Evolutionary conservation across 2,329 filamentous ascomycete genomes (phyloP).

Genomic region (Aspergillus amoenus): DNA sequence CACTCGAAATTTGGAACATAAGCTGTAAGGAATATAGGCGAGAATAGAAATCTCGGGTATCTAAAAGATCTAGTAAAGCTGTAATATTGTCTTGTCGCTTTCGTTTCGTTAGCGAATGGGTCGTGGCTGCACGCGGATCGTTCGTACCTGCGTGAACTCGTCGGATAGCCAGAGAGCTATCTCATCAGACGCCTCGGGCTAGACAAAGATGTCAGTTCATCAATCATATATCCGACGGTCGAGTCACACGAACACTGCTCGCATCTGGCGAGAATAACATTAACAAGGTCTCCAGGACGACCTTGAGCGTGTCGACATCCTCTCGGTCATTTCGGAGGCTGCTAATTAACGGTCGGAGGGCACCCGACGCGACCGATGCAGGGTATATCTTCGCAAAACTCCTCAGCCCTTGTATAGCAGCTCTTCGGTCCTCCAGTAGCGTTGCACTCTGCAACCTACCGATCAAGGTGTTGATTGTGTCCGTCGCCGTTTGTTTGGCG

Average conservation of each 20-base stretch:
- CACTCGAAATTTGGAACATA: conserved; percentile 78
- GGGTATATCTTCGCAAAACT: conserved; percentile 97
- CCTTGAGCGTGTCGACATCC: conserved; percentile 94
- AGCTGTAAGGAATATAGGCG: conserved; percentile 89
- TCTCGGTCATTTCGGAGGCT: conserved; percentile 84
- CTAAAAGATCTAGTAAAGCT: conserved; percentile 82
- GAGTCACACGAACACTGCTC: conserved; percentile 51
- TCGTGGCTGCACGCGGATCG: conserved; percentile 12
- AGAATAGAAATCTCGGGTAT: conserved; percentile 83
- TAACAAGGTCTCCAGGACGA: conserved; percentile 89
- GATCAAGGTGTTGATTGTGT: conserved; percentile 89
- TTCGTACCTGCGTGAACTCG: conserved; percentile 82
- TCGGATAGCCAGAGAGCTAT: conserved; percentile 95
- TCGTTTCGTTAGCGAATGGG: conserved; percentile 49
- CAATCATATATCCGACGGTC: neutral
- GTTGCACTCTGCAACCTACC: conserved; percentile 85
- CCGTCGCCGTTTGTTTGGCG: conserved; percentile 91
- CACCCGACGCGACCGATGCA: conserved; percentile 89
- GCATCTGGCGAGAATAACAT: conserved; percentile 80
- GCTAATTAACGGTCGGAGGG: conserved; percentile 82
- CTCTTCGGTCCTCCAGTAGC: conserved; percentile 88
- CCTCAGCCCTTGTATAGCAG: conserved; percentile 85
- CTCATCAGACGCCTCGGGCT: conserved; percentile 94
- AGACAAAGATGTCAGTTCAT: conserved; percentile 31
- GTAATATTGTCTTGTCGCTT: conserved; percentile 93